A percentile compares a stretch with the other conserved stretches of the same genome.
Evolutionary conservation across 2,329 filamentous ascomycete species (phyloP).

Genomic region (Tolypocladium tropicale): DNA sequence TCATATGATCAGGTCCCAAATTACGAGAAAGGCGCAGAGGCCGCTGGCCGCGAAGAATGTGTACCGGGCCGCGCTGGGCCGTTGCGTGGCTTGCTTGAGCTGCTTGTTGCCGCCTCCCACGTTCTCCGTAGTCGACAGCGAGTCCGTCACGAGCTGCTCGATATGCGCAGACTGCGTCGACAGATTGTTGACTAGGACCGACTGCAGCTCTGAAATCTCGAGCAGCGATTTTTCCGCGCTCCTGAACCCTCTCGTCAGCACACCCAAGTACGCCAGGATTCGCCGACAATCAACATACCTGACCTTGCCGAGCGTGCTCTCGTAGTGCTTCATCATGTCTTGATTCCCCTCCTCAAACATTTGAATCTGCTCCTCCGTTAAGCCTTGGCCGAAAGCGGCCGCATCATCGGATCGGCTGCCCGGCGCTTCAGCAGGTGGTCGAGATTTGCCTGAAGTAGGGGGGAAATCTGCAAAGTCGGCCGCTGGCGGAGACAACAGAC

Average conservation of each 20-base stretch:
- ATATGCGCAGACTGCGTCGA: constrained; percentile 81
- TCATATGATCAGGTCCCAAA: constrained; percentile 64
- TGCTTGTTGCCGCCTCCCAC: constrained; percentile 84
- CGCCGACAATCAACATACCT: constrained; percentile 50
- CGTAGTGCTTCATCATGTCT: constrained; percentile 86
- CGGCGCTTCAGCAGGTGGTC: not conserved
- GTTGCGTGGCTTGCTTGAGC: constrained; percentile 70
- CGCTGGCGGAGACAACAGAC: constrained; percentile 43
- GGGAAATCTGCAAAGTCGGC: constrained; percentile 23
- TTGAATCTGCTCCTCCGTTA: constrained; percentile 80
- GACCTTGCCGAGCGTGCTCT: constrained; percentile 89
- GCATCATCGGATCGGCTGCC: constrained; percentile 9
- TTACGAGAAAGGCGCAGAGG: constrained; percentile 61
- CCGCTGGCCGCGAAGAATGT: constrained; percentile 75
- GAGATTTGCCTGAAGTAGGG: constrained; percentile 8
- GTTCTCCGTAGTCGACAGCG: constrained; percentile 72
- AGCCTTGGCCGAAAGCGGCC: constrained; percentile 30
- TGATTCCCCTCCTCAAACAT: constrained; percentile 91
- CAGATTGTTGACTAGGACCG: constrained; percentile 77
- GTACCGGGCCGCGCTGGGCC: constrained; percentile 61
- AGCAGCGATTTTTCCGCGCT: constrained; percentile 81
- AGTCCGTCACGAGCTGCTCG: constrained; percentile 77
- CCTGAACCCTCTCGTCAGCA: constrained; percentile 31
- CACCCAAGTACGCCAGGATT: not conserved
- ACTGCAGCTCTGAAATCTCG: constrained; percentile 89